Evolutionary conservation across 176 grass and related monocot species (phyloP), one percentile per base, ranked within the genome.

Genomic region (Pontederia paniculata): DNA sequence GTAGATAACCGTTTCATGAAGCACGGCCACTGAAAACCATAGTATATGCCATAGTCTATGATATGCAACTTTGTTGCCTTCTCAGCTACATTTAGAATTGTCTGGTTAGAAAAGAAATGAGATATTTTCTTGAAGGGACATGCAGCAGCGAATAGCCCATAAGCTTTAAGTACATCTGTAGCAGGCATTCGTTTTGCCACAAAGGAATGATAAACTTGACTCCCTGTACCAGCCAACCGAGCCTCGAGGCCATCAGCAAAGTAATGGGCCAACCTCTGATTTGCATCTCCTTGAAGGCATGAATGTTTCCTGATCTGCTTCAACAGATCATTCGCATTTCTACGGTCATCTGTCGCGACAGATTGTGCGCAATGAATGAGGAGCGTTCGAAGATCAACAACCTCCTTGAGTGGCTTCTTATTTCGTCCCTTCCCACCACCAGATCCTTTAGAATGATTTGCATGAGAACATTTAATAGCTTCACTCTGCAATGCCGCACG

Each of bases 71-170:
- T 52, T 8, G 50, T 52, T 52, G 50, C 50, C n/a, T 52, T 52
- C 50, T 52, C 19, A 20, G 50, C 50, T 15, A 52, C 8, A 7
- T 52, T 52, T 15, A 52, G 19, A n/a, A 52, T 52, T 2, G 50
- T 52, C 50, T 9, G n/a, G 16, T 18, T 52, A 52, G 50, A 52
- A 7, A 52, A 52, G 50, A 52, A 52, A 20, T 52, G 19, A 52
- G 50, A 52, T 4, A 52, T 19, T 52, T 52, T 52, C 50, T 52
- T 52, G 50, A 52, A 52, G n/a, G 50, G 50, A n/a, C 50, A 52
- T 52, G 50, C 50, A 20, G 17, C n/a, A 16, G 19, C 19, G 15
- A 18, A 52, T 0, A 9, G 17, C n/a, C 19, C 8, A 19, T 52
- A 52, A 52, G 50, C 50, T 20, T 18, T 52, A 18, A 52, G 19